phyloP scores from a whole-genome alignment of 257 asterid species.

The Euphrasia confusa region DNA sequence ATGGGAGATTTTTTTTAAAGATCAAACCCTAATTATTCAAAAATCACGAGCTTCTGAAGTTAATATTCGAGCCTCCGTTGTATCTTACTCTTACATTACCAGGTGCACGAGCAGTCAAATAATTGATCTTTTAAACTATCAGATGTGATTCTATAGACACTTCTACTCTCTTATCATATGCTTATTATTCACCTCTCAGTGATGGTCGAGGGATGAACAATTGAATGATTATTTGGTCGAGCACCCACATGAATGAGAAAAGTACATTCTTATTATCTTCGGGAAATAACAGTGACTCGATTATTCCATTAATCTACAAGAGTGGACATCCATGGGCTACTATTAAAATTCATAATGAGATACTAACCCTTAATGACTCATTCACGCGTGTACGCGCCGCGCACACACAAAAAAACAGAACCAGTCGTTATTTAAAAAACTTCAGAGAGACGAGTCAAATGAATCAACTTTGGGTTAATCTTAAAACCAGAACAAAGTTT shows the following conservation, averaged over 20 bases:
- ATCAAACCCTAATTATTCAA: not conserved
- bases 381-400: too few relatives aligned
- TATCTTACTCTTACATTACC: not conserved
- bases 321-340: conserved; percentile 6
- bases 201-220: conserved; percentile 7
- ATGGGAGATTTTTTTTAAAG: not conserved
- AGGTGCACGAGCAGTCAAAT: not conserved
- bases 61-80: not conserved
- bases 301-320: too few relatives aligned
- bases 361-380: too few relatives aligned
- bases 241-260: conserved; percentile 15
- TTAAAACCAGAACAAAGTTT: not conserved
- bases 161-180: not conserved
- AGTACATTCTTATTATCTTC: not conserved
- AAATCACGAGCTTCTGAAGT: not conserved
- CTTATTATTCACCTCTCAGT: not conserved
- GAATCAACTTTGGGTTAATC: too few relatives aligned
- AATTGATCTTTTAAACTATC: not conserved
- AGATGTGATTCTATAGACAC: not conserved
- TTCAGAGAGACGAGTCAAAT: too few relatives aligned
- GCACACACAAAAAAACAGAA: too few relatives aligned
- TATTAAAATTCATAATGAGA: not conserved
- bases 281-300: not conserved
- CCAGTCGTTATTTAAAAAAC: too few relatives aligned
- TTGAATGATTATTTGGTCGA: not conserved